These are phyloP conservation scores for Coemansia sp. DNA, from an alignment of 371 early-diverging fungal genomes.

Conservation along the genomic window DNA sequence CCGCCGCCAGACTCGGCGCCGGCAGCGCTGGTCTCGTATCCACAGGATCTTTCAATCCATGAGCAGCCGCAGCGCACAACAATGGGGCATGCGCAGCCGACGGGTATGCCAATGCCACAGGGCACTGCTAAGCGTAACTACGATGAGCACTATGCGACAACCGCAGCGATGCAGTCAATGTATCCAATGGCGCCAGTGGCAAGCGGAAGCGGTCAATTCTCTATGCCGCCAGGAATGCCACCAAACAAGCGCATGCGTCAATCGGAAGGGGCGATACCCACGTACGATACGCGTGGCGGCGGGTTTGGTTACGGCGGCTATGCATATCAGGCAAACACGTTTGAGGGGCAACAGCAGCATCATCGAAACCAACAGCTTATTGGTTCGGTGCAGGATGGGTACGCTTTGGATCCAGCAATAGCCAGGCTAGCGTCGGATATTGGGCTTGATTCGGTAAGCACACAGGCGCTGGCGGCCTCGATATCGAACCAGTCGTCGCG, in stretches of 20 bases:
- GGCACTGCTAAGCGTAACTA: constrained; percentile 12
- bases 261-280: not conserved
- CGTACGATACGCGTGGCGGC: not conserved
- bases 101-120: not conserved
- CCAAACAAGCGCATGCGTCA: constrained; percentile 23
- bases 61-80: not conserved
- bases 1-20: constrained; percentile 24
- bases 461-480: constrained; percentile 30
- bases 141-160: not conserved
- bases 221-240: not conserved
- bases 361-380: not conserved
- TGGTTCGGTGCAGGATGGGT: not conserved
- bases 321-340: not conserved
- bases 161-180: not conserved
- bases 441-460: constrained; percentile 32
- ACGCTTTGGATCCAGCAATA: constrained; percentile 14
- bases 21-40: constrained; percentile 5
- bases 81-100: not conserved
- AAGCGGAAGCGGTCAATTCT: not conserved
- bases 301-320: constrained; percentile 1
- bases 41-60: not conserved
- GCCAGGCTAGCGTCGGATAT: constrained; percentile 40
- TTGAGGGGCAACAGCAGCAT: constrained; percentile 12
- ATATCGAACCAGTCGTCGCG: constrained; percentile 18
- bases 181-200: not conserved